Conservation (phyloP, 345 rosid genomes). For the Aquilaria yunnanensis region DNA sequence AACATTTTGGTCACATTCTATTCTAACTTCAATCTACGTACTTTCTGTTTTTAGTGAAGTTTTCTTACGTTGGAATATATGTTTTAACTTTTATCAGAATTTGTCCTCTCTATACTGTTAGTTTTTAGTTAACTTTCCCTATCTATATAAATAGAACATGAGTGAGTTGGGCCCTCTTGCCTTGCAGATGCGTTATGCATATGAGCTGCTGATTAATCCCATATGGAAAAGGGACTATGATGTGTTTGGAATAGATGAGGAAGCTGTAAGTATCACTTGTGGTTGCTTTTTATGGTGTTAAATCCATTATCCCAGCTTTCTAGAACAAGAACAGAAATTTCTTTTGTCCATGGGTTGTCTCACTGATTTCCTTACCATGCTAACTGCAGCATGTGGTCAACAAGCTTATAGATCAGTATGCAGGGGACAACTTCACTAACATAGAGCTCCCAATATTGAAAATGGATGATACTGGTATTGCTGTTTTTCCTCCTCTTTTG, state of each 20-base stretch:
- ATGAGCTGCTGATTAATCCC: conserved; percentile 66
- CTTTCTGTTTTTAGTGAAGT: no score
- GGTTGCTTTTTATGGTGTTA: conserved; percentile 3
- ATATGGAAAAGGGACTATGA: conserved; percentile 86
- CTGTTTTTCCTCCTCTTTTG: background rate
- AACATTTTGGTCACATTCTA: no score
- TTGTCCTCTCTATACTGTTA: no score
- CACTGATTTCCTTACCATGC: conserved; percentile 12
- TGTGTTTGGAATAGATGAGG: conserved; percentile 69
- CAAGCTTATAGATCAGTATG: conserved; percentile 35
- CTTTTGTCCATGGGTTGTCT: background rate
- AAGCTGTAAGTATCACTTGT: conserved; percentile 45
- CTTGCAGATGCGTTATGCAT: conserved; percentile 74
- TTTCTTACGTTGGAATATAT: no score
- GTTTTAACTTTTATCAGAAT: no score
- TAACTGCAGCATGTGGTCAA: conserved; percentile 52
- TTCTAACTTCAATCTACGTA: no score
- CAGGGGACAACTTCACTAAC: conserved; percentile 35
- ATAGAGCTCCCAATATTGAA: conserved; percentile 57
- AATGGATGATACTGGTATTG: conserved; percentile 49
- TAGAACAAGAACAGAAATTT: background rate
- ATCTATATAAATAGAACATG: background rate
- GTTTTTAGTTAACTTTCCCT: no score
- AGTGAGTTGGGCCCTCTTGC: background rate
- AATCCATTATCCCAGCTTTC: background rate